Base-by-base conservation (phyloP, 208 protist genomes). In the Herpetomonas samuelpessoai region DNA sequence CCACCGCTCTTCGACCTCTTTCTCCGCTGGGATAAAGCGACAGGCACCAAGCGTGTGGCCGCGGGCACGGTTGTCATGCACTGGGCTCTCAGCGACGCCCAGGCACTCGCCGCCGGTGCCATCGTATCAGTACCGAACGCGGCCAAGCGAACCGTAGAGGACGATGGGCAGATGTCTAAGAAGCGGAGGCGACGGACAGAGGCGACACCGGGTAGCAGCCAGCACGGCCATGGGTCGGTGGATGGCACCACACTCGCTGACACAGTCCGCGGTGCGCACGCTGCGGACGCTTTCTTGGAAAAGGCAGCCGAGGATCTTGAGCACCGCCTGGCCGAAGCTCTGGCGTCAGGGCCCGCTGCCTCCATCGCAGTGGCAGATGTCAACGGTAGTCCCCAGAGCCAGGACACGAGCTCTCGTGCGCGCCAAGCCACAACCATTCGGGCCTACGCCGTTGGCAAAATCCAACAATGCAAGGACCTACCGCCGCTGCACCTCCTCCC, bases 401-500 rank as follows among this genome's bases (percentile, higher is more conserved):
- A 16, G 10, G 18, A 4, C 10, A 7, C 10, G 19, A n/a, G 7
- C 12, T 7, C 19, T 27, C 12, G 7, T 9, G 24, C 46, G 18
- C 46, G 24, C 19, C 46, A 51, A 19, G 7, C 51, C 9, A 25
- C 7, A 18, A 10, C 21, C 48, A 71, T 76, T 25, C 72, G 66
- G 46, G 51, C 58, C 48, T 75, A 56, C 19, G 83, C 83, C 14
- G 51, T 76, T 25, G 35, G 51, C 7, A 83, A 76, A 64, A 74
- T 88, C 10, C 48, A 57, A 22, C 54, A 62, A 18, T 73, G 78
- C 24, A 47, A 58, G 21, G 41, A 51, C 6, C 65, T 74, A 28
- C 77, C 68, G 2, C 86, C 86, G 21, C 70, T 93, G 35, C 82
- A 88, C 30, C 80, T 88, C 57, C 51, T 90, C 6, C 7, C 69